These are phyloP conservation scores for Pleurotus pulmonarius DNA, from an alignment of 768 basidiomycete genomes.

Conservation along the genomic window DNA sequence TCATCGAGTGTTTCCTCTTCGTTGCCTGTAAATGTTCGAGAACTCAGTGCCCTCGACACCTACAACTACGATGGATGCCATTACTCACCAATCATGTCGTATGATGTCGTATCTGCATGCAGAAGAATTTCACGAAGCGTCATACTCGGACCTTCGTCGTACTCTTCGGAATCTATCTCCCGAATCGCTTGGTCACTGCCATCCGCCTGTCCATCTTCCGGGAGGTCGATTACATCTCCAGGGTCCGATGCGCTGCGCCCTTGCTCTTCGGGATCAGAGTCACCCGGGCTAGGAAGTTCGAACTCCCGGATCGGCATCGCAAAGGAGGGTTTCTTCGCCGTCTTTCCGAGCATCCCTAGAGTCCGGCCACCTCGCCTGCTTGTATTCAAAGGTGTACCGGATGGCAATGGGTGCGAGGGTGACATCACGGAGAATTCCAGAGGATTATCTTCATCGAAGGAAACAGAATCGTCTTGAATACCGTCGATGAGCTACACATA, in stretches of 20 bases:
- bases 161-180: slow-evolving; percentile 22
- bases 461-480: slow-evolving; percentile 5
- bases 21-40: background rate
- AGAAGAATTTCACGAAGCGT: slow-evolving; percentile 45
- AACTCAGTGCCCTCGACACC: too few species aligned
- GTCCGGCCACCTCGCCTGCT: slow-evolving; percentile 17
- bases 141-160: slow-evolving; percentile 40
- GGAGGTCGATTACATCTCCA: background rate
- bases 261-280: background rate
- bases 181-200: slow-evolving; percentile 6
- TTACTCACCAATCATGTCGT: slow-evolving; percentile 33
- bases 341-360: slow-evolving; percentile 11
- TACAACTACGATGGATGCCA: background rate
- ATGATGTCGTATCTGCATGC: slow-evolving; percentile 31
- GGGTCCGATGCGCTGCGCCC: background rate
- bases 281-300: background rate
- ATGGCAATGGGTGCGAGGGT: background rate
- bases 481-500: slow-evolving; percentile 2
- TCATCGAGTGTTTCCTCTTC: background rate
- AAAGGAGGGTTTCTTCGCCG: slow-evolving; percentile 6
- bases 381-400: slow-evolving; percentile 1
- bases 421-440: background rate
- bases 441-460: slow-evolving; percentile 4
- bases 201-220: background rate
- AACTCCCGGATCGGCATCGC: background rate